Evolutionary conservation across 306 rosid species (phyloP).

Genomic region (Inga oerstediana): DNA sequence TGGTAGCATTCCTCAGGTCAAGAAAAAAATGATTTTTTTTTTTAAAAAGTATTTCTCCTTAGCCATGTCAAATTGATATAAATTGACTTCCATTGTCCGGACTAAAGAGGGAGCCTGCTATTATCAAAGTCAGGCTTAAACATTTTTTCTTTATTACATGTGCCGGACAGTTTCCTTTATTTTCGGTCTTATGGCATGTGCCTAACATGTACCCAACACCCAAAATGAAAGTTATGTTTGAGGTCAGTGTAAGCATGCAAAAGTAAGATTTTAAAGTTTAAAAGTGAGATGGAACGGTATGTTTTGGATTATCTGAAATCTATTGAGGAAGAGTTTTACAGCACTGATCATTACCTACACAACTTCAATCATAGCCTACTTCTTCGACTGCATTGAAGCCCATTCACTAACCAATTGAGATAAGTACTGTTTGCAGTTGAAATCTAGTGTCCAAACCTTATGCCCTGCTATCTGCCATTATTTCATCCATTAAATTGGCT

Average conservation of each 20-base stretch:
- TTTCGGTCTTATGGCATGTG: not conserved
- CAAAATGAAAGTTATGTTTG: not conserved
- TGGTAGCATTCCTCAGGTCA: not conserved
- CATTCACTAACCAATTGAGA: constrained; percentile 41
- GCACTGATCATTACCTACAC: constrained; percentile 33
- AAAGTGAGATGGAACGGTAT: constrained; percentile 26
- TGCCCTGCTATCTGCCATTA: constrained; percentile 31
- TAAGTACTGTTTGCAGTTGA: constrained; percentile 43
- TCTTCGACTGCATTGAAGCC: constrained; percentile 31
- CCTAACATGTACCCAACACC: not conserved
- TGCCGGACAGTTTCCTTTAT: not conserved
- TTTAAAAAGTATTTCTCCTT: not conserved
- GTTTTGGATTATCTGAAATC: constrained; percentile 10
- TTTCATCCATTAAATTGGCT: constrained; percentile 36
- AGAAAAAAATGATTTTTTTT: not conserved
- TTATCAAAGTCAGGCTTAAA: not conserved
- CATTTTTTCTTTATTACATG: not conserved
- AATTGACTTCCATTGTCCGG: not conserved
- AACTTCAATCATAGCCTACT: constrained; percentile 34
- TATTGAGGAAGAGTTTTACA: constrained; percentile 33
- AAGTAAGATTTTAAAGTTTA: constrained; percentile 1
- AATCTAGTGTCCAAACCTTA: constrained; percentile 39
- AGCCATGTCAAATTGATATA: not conserved
- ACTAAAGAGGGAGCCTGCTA: not conserved
- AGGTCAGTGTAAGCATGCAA: not conserved